A percentile compares a stretch with the other conserved stretches of the same genome.
Conservation (phyloP, 1,284 basidiomycete species). For the Fomitopsis betulina region DNA sequence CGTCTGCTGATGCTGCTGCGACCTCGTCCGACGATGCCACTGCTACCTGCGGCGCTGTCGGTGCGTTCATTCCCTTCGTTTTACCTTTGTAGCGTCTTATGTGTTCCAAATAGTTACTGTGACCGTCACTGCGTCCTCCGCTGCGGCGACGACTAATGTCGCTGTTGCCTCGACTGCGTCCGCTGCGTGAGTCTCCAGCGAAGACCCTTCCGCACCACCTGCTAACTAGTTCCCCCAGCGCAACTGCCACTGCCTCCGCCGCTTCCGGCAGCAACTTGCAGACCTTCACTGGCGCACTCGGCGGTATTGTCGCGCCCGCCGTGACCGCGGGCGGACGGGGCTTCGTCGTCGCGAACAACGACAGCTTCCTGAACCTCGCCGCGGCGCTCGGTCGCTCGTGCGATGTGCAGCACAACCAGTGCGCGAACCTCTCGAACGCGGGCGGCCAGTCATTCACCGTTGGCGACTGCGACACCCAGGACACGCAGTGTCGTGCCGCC, state of each 20-base stretch:
- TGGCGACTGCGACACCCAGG: conserved; percentile 46
- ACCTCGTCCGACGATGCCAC: not conserved
- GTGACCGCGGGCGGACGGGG: conserved; percentile 43
- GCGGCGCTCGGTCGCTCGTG: conserved; percentile 55
- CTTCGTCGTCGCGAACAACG: conserved; percentile 43
- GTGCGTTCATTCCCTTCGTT: not conserved
- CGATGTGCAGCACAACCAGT: conserved; percentile 56
- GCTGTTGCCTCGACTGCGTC: conserved; percentile 17
- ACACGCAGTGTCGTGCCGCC: conserved; percentile 38
- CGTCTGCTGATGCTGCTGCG: conserved; percentile 11
- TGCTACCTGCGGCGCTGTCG: not conserved
- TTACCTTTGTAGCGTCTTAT: not conserved
- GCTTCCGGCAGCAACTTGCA: conserved; percentile 42
- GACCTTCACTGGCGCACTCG: conserved; percentile 51
- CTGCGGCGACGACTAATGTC: conserved; percentile 18
- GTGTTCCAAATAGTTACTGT: conserved; percentile 5
- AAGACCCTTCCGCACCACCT: conserved; percentile 1
- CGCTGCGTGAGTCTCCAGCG: conserved; percentile 14
- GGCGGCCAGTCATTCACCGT: conserved; percentile 40
- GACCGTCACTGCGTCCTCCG: conserved; percentile 12
- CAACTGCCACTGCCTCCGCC: not conserved
- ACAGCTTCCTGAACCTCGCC: conserved; percentile 43
- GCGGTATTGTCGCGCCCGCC: conserved; percentile 40
- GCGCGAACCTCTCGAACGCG: conserved; percentile 31
- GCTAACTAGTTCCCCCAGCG: not conserved